Percentiles rank a stretch among this genome's conserved stretches.
Evolutionary conservation across 23 red algal genomes (phyloP).

Genomic region (Gracilariopsis chorda): DNA sequence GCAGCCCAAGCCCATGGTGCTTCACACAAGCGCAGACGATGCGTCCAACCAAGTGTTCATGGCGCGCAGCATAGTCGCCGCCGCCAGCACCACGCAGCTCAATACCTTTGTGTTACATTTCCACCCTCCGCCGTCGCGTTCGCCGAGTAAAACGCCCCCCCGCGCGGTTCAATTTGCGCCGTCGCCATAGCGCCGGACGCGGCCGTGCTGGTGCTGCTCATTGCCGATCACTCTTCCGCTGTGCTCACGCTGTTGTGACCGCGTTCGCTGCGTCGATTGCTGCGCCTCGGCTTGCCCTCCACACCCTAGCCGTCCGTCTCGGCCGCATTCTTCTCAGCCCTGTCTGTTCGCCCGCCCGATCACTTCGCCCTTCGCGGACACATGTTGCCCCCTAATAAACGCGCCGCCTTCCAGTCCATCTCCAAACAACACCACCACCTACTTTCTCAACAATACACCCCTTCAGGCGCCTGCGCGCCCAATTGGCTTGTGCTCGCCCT

Average conservation of each 20-base stretch:
- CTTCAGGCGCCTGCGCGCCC: background rate
- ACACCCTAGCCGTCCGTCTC: background rate
- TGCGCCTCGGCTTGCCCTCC: background rate
- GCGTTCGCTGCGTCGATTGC: background rate
- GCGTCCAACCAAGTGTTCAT: no score
- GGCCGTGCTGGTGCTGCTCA: background rate
- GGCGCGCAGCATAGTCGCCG: no score
- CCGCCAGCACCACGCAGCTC: no score
- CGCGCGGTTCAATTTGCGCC: background rate
- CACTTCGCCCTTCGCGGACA: background rate
- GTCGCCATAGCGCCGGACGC: conserved; percentile 5
- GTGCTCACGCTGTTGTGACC: background rate
- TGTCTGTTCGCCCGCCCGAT: background rate
- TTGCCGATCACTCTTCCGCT: background rate
- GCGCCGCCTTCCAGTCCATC: background rate
- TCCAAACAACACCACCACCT: background rate
- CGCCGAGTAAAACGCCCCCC: background rate
- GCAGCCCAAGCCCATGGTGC: no score
- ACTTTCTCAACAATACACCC: no score
- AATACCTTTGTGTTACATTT: no score
- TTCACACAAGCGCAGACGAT: no score
- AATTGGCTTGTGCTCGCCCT: background rate
- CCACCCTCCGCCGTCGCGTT: background rate
- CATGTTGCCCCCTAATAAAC: background rate
- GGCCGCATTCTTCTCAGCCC: background rate